Evolutionary conservation across 176 grass and related monocot species (phyloP).

Genomic region (Melocanna baccifera): DNA sequence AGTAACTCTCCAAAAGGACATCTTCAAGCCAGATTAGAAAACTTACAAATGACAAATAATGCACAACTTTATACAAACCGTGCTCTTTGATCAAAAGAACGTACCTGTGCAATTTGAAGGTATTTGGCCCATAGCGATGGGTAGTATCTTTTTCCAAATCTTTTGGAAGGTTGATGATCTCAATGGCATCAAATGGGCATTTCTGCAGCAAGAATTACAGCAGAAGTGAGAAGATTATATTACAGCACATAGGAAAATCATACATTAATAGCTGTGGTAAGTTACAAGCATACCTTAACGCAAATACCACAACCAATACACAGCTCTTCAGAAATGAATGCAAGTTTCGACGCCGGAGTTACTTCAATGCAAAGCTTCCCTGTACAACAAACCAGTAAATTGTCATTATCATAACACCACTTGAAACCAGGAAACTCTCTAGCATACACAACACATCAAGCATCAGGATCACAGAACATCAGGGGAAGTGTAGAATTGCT

Average conservation of each 20-base stretch:
- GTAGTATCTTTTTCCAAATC: constrained; percentile 91
- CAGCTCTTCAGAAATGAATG: constrained; percentile 92
- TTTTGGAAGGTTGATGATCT: constrained; percentile 95
- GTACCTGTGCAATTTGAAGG: constrained; percentile 93
- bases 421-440: background rate
- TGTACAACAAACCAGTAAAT: constrained; percentile 14
- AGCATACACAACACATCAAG: background rate
- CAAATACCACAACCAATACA: constrained; percentile 98
- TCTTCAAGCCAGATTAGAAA: background rate
- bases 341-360: constrained; percentile 41
- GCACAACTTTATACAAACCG: background rate
- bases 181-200: constrained; percentile 95
- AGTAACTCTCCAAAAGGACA: constrained; percentile 5
- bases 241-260: background rate
- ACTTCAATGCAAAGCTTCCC: constrained; percentile 97
- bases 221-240: background rate
- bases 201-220: constrained; percentile 51
- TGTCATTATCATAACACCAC: background rate
- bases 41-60: background rate
- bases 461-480: background rate
- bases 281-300: constrained; percentile 58
- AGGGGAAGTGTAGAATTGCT: background rate
- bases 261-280: background rate
- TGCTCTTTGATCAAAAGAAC: background rate
- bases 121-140: constrained; percentile 90